Percentiles rank a stretch among this genome's conserved stretches.
phyloP scores from a whole-genome alignment of 805 yeast species.

The Wickerhamomyces strasburgensis region DNA sequence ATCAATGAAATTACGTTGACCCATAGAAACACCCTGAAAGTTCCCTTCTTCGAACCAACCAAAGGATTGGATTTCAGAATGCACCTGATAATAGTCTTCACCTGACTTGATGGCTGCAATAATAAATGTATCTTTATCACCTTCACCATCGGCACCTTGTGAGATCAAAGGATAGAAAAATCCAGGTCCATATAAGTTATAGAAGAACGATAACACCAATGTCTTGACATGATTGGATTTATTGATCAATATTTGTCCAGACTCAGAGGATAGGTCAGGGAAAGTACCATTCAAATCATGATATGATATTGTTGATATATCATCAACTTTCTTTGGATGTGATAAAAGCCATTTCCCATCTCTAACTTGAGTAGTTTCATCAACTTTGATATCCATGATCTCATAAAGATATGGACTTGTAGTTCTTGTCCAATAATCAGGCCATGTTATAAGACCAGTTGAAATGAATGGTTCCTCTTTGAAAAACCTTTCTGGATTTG shows the following conservation, averaged over 20 bases:
- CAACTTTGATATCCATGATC: conserved; percentile 40
- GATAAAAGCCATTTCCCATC: conserved; percentile 21
- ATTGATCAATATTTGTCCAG: conserved; percentile 64
- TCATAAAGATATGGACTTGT: conserved; percentile 57
- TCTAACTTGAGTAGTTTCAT: conserved; percentile 18
- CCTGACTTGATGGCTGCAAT: conserved; percentile 47
- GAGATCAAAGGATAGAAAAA: conserved; percentile 64
- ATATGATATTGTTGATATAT: conserved; percentile 34
- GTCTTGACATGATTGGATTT: conserved; percentile 56
- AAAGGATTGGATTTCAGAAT: conserved; percentile 22
- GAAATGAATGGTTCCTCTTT: conserved; percentile 38
- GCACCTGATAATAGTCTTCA: conserved; percentile 45
- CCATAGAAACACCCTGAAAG: conserved; percentile 71
- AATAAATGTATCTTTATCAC: conserved; percentile 74
- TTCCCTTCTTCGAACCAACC: conserved; percentile 29
- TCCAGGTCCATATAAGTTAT: conserved; percentile 61
- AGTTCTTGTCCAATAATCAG: conserved; percentile 71
- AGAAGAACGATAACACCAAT: conserved; percentile 54
- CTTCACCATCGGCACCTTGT: conserved; percentile 74
- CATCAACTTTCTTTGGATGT: conserved; percentile 6
- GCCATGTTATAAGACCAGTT: conserved; percentile 63
- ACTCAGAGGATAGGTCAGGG: conserved; percentile 65
- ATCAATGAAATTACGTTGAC: conserved; percentile 64
- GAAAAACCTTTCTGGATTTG: conserved; percentile 42
- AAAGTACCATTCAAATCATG: conserved; percentile 62